Conservation (phyloP, 2,329 filamentous ascomycete species). For the Xylariaceae sp. region DNA sequence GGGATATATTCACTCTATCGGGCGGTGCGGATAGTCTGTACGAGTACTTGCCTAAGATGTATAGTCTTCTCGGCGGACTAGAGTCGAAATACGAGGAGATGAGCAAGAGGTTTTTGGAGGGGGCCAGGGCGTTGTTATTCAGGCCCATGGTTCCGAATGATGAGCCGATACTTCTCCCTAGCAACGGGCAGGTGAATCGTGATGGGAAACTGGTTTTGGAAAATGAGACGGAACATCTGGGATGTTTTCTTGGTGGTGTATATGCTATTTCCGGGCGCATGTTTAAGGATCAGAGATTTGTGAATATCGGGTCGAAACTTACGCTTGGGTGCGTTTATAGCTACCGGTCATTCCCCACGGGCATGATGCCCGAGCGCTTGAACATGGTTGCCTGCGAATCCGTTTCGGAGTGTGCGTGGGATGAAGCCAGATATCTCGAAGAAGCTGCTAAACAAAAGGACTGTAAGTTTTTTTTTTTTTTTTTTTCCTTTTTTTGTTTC, state of each 20-base stretch:
- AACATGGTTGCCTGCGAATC: constrained; percentile 41
- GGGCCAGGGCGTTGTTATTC: constrained; percentile 59
- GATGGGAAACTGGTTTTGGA: constrained; percentile 26
- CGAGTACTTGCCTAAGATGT: constrained; percentile 58
- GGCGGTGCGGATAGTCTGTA: constrained; percentile 40
- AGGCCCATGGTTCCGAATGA: constrained; percentile 56
- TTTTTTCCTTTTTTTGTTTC: too few relatives aligned
- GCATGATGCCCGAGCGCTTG: constrained; percentile 57
- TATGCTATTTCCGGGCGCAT: constrained; percentile 62
- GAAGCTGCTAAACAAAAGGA: constrained; percentile 23
- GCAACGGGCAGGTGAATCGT: constrained; percentile 39
- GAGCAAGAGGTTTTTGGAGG: constrained; percentile 45
- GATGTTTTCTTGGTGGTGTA: constrained; percentile 67
- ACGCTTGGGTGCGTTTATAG: constrained; percentile 59
- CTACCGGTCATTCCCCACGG: constrained; percentile 51
- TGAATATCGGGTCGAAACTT: constrained; percentile 51
- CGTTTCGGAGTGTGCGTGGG: constrained; percentile 31
- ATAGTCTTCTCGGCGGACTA: constrained; percentile 59
- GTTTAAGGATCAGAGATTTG: constrained; percentile 47
- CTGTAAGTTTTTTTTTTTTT: constrained; percentile 16
- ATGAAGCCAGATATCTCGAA: constrained; percentile 19
- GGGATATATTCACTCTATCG: constrained; percentile 33
- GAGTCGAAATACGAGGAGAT: constrained; percentile 37
- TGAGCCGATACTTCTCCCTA: constrained; percentile 57
- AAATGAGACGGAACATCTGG: constrained; percentile 51